Evolutionary conservation across 2,329 filamentous ascomycete genomes (phyloP).

Genomic region (Paraphaeosphaeria sporulosa): DNA sequence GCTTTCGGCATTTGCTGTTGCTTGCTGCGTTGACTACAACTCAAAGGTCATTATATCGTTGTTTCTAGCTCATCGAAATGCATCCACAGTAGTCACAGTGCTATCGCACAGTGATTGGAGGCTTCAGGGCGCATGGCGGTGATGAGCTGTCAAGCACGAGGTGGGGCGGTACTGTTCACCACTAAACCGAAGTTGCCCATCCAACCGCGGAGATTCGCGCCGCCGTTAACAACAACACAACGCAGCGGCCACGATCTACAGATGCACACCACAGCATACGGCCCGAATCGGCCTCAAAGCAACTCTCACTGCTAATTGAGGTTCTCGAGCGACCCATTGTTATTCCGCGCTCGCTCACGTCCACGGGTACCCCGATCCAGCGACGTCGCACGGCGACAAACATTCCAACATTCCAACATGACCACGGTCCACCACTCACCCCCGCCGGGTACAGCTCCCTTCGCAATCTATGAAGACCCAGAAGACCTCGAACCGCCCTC

Average conservation of each 20-base stretch:
- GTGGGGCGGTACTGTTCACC: constrained; percentile 3
- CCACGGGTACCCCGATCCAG: not conserved
- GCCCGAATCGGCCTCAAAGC: not conserved
- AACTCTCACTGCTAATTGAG: not conserved
- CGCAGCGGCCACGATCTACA: not conserved
- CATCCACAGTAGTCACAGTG: no score
- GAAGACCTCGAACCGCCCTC: constrained; percentile 41
- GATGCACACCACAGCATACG: not conserved
- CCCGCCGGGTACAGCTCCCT: constrained; percentile 40
- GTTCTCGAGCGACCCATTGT: not conserved
- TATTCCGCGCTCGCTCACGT: constrained; percentile 2
- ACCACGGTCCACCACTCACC: constrained; percentile 42
- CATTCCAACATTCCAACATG: constrained; percentile 31
- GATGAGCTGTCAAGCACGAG: constrained; percentile 9
- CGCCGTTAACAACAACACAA: constrained; percentile 6
- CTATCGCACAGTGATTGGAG: not conserved
- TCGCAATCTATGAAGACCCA: constrained; percentile 44
- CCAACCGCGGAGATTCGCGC: not conserved
- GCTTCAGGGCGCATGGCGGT: constrained; percentile 1
- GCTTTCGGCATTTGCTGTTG: not conserved
- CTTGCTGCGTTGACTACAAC: not conserved
- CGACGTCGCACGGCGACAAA: constrained; percentile 25
- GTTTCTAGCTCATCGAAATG: not conserved
- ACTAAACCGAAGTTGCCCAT: constrained; percentile 8
- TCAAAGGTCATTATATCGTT: not conserved